These are phyloP conservation scores for Cavenderia fasciculata DNA, from an alignment of 78 protist genomes.

Conservation along the genomic window DNA sequence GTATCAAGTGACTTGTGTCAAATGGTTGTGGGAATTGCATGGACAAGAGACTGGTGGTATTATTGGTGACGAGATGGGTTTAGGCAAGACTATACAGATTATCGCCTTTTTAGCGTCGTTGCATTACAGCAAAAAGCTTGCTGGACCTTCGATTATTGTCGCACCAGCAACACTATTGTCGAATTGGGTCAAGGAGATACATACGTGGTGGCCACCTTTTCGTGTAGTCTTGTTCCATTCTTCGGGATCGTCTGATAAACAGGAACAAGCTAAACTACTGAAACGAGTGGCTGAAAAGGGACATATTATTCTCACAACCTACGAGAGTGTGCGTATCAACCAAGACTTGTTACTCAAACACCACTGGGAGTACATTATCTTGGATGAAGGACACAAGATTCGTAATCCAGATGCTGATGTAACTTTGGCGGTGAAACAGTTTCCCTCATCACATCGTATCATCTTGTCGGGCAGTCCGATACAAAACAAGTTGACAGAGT, in stretches of 20 bases:
- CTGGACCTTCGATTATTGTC: slow-evolving; percentile 85
- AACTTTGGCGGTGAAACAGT: slow-evolving; percentile 90
- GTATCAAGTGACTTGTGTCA: slow-evolving; percentile 89
- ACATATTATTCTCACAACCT: slow-evolving; percentile 92
- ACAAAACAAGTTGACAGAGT: slow-evolving; percentile 96
- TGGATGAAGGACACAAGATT: slow-evolving; percentile 99
- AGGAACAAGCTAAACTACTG: background rate
- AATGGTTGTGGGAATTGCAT: slow-evolving; percentile 97
- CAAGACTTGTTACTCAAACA: slow-evolving; percentile 19
- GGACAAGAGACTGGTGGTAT: slow-evolving; percentile 94
- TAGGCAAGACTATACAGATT: slow-evolving; percentile 97
- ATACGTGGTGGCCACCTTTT: slow-evolving; percentile 92
- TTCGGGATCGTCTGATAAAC: background rate
- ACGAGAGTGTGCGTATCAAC: slow-evolving; percentile 75
- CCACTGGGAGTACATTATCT: slow-evolving; percentile 89
- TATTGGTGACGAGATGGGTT: slow-evolving; percentile 96
- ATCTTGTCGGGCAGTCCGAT: slow-evolving; percentile 98
- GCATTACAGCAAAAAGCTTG: slow-evolving; percentile 22
- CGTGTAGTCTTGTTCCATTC: slow-evolving; percentile 85
- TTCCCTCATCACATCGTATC: slow-evolving; percentile 90
- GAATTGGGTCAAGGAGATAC: slow-evolving; percentile 96
- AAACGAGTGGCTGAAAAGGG: slow-evolving; percentile 24
- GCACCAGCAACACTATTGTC: slow-evolving; percentile 92
- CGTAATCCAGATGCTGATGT: slow-evolving; percentile 96
- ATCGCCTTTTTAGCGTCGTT: slow-evolving; percentile 85